A percentile compares a stretch with the other conserved stretches of the same genome.
Evolutionary conservation across 2,329 filamentous ascomycete genomes (phyloP).

Genomic region (Pseudocercospora pini-densiflorae): DNA sequence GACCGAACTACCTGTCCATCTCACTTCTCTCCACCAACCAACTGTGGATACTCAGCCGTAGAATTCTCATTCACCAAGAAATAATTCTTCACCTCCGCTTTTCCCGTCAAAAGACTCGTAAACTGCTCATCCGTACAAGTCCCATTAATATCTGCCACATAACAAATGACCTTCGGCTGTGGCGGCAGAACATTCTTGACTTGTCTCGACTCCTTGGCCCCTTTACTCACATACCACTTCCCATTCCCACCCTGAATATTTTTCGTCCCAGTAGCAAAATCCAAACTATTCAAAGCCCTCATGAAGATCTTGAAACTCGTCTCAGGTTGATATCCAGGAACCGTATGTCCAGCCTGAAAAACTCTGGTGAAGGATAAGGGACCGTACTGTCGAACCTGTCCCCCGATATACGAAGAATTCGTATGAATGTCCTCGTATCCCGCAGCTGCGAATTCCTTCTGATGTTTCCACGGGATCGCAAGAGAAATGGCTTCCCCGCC

Average conservation of each 20-base stretch:
- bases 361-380: conserved; percentile 36
- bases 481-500: conserved; percentile 59
- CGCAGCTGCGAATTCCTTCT: conserved; percentile 50
- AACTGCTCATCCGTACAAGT: conserved; percentile 32
- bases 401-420: conserved; percentile 31
- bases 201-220: background rate
- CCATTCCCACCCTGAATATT: background rate
- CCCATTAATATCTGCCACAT: background rate
- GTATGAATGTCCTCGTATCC: conserved; percentile 46
- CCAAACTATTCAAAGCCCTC: conserved; percentile 51
- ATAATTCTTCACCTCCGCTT: conserved; percentile 24
- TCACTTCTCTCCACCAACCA: background rate
- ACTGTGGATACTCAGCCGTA: conserved; percentile 27
- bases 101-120: conserved; percentile 21
- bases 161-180: conserved; percentile 1
- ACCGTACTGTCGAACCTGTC: conserved; percentile 36
- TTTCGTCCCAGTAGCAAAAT: conserved; percentile 48
- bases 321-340: conserved; percentile 54
- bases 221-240: background rate
- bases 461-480: conserved; percentile 49
- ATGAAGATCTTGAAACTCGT: conserved; percentile 55
- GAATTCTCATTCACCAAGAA: conserved; percentile 30
- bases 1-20: background rate
- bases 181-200: background rate
- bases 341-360: conserved; percentile 47